Conservation (phyloP, 1,284 basidiomycete species). For the Sphagnurus paluster region DNA sequence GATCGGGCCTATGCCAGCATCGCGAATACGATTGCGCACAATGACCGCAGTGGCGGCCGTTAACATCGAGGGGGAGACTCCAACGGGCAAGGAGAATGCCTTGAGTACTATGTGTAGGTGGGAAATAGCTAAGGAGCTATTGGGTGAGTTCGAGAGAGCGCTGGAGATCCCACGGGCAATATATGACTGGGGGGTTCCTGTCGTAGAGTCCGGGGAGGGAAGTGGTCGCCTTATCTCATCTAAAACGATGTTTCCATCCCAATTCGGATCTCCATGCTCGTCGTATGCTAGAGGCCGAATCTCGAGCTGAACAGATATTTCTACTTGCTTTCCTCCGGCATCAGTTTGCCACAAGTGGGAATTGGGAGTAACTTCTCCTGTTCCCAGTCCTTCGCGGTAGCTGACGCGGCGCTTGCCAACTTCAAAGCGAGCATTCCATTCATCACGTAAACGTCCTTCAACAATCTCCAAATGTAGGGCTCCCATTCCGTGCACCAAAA, state of each 20-base stretch:
- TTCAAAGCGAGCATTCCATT: slow-evolving; percentile 80
- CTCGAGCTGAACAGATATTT: slow-evolving; percentile 50
- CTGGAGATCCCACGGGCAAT: slow-evolving; percentile 68
- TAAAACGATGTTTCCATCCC: slow-evolving; percentile 75
- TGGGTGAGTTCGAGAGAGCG: slow-evolving; percentile 72
- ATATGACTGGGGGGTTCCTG: slow-evolving; percentile 45
- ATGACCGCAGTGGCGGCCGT: slow-evolving; percentile 65
- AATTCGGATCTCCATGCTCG: slow-evolving; percentile 64
- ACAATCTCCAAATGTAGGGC: slow-evolving; percentile 88
- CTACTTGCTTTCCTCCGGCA: slow-evolving; percentile 49
- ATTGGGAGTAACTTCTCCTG: slow-evolving; percentile 23
- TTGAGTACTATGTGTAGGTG: slow-evolving; percentile 58
- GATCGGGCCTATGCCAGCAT: slow-evolving; percentile 64
- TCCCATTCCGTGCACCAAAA: slow-evolving; percentile 83
- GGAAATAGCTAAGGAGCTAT: slow-evolving; percentile 70
- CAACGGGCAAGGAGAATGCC: slow-evolving; percentile 40
- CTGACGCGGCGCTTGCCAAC: slow-evolving; percentile 78
- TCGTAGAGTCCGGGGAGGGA: slow-evolving; percentile 50
- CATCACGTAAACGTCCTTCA: slow-evolving; percentile 74
- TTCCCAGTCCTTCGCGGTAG: slow-evolving; percentile 72
- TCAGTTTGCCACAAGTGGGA: slow-evolving; percentile 61
- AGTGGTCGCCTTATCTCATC: slow-evolving; percentile 50
- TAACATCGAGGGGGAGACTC: slow-evolving; percentile 51
- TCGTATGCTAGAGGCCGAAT: slow-evolving; percentile 52
- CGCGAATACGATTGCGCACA: slow-evolving; percentile 57